phyloP scores from a whole-genome alignment of 331 rosid species.

The Acacia pycnantha region DNA sequence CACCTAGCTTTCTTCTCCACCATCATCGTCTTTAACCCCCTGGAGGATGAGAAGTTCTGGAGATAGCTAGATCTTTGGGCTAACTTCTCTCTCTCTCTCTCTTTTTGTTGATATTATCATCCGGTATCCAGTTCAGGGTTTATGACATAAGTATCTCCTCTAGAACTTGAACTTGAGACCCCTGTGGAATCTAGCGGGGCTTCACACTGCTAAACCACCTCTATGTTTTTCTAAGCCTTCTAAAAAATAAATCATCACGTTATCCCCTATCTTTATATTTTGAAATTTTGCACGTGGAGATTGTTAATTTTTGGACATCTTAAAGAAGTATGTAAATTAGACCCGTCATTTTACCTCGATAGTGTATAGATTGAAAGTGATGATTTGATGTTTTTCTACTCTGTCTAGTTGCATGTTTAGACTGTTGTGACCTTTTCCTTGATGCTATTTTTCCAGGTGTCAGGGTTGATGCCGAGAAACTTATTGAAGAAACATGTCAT shows the following conservation, averaged over 20 bases:
- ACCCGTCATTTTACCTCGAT: not conserved
- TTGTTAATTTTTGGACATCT: slow-evolving; percentile 8
- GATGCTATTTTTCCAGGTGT: slow-evolving; percentile 59
- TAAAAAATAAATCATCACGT: not conserved
- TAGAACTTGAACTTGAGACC: too few species aligned
- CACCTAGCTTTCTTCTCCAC: not conserved
- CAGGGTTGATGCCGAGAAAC: slow-evolving; percentile 60
- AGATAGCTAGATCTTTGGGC: not conserved
- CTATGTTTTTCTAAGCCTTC: not conserved
- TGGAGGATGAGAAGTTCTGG: not conserved
- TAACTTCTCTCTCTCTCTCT: not conserved
- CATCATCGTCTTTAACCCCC: not conserved
- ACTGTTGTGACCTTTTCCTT: slow-evolving; percentile 13
- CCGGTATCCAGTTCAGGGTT: too few species aligned
- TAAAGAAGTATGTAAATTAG: slow-evolving; percentile 6
- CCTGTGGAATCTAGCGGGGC: too few species aligned
- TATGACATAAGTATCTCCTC: too few species aligned
- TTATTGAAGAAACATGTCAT: slow-evolving; percentile 52
- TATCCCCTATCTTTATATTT: not conserved
- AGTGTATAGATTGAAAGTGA: not conserved
- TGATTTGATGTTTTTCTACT: slow-evolving; percentile 11
- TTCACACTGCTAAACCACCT: too few species aligned
- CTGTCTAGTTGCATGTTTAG: not conserved
- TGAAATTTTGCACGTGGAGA: slow-evolving; percentile 5
- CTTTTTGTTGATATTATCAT: too few species aligned